A percentile compares a stretch with the other conserved stretches of the same genome.
phyloP scores from a whole-genome alignment of 163 green algal genomes.

The Chlamydomonas reinhardtii region DNA sequence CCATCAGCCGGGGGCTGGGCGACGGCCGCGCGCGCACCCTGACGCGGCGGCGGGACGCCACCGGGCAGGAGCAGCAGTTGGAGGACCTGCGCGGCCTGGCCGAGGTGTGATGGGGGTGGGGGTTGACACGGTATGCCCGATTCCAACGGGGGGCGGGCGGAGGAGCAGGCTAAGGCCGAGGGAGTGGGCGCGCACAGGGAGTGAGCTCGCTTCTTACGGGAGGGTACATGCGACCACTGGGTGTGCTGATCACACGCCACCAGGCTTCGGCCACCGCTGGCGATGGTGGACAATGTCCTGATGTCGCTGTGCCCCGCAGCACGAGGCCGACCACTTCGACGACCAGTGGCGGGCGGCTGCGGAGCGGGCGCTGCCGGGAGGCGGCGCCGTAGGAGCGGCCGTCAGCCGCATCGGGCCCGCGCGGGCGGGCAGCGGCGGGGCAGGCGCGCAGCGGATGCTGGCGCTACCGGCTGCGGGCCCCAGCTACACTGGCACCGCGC shows the following conservation, averaged over 20 bases:
- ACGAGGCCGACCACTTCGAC: constrained; percentile 49
- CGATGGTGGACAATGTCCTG: too few relatives aligned
- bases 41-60: constrained; percentile 52
- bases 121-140: too few relatives aligned
- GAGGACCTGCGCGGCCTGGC: constrained; percentile 47
- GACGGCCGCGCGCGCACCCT: constrained; percentile 58
- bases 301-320: neutral
- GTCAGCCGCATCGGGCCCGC: neutral
- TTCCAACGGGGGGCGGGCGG: too few relatives aligned
- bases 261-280: too few relatives aligned
- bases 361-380: constrained; percentile 23
- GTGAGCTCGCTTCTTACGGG: too few relatives aligned
- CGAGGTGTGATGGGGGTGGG: neutral
- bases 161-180: too few relatives aligned
- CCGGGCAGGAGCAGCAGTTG: constrained; percentile 37
- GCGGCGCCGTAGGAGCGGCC: neutral
- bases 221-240: too few relatives aligned
- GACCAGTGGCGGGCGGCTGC: constrained; percentile 50
- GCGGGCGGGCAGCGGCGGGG: neutral
- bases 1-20: constrained; percentile 57
- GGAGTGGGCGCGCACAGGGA: too few relatives aligned
- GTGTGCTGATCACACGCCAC: too few relatives aligned
- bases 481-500: neutral
- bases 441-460: neutral
- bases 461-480: constrained; percentile 8